These are phyloP conservation scores for Colletotrichum brevisporum DNA, from an alignment of 2,329 filamentous ascomycete genomes.

Conservation along the genomic window DNA sequence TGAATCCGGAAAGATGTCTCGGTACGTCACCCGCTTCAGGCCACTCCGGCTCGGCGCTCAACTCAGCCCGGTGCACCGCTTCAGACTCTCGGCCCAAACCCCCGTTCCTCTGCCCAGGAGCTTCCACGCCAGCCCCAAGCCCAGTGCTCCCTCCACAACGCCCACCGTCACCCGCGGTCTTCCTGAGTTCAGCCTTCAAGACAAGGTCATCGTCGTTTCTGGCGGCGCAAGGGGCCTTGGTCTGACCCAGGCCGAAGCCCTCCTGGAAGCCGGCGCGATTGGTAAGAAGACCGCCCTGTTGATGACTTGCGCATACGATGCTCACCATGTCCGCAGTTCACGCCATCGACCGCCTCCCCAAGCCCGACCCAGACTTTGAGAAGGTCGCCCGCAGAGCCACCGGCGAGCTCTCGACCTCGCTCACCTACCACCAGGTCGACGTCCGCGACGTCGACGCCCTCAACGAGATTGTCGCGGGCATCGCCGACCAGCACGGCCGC, in stretches of 20 bases:
- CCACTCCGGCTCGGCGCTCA: constrained; percentile 24
- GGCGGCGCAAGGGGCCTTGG: constrained; percentile 84
- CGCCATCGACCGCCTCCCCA: constrained; percentile 73
- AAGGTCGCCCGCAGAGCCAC: constrained; percentile 74
- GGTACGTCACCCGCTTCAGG: constrained; percentile 34
- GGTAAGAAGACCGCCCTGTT: constrained; percentile 53
- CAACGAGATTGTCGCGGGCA: constrained; percentile 76
- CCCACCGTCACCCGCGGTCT: constrained; percentile 54
- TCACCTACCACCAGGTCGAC: constrained; percentile 85
- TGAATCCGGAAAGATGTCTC: constrained; percentile 35
- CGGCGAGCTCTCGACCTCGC: constrained; percentile 74
- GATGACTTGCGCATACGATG: not conserved
- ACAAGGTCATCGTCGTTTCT: constrained; percentile 82
- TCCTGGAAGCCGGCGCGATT: constrained; percentile 83
- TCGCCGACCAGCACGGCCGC: constrained; percentile 78
- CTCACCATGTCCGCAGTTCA: constrained; percentile 64
- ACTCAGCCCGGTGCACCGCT: constrained; percentile 18
- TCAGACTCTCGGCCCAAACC: constrained; percentile 25
- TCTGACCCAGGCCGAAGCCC: constrained; percentile 82
- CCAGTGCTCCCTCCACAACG: constrained; percentile 30
- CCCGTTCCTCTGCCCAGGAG: constrained; percentile 14
- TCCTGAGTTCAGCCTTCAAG: constrained; percentile 82
- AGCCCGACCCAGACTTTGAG: constrained; percentile 71
- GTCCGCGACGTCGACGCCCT: constrained; percentile 80
- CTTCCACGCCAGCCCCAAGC: constrained; percentile 32